Evolutionary conservation across 83 land plant species (phyloP), one percentile per base, ranked within the genome.

Genomic region (Picea mariana): DNA sequence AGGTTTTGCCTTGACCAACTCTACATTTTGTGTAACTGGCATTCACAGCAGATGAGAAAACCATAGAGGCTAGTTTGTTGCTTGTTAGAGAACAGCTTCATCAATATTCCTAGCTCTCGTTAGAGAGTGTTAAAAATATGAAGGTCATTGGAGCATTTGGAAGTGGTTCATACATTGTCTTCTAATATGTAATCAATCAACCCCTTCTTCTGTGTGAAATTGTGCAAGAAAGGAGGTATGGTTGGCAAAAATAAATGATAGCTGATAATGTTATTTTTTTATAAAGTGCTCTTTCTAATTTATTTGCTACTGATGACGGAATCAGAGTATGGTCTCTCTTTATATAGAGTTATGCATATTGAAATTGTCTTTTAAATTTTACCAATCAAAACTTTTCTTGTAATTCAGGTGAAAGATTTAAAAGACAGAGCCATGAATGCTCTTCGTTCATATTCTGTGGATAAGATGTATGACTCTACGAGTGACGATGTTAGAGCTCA

Each of bases 381-480:
- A 12, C 27, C 5, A 3, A 8, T 68, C 7, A 81, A 18, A 9
- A 61, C 62, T 34, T 60, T 38, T 79, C 67, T 34, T 79, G 40
- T 38, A 47, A 69, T 34, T 62, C 82, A 97, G 99, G 93, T 95
- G 16, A 97, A 97, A 87, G 95, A 93, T 78, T 58, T 92, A 86
- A 96, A 96, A 52, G 98, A 97, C 55, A 87, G 84, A 31, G 99
- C 99, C 66, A 95, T 95, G 99, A 85, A 67, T 72, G 63, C 92
- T 44, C 88, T 95, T 65, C 92, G 86, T 73, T 82, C 91, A 58
- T 97, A 91, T 83, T 81, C 66, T 15, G 75, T 79, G 11, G 88
- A 85, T 16, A 81, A 67, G 23, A 78, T 87, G 79, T 87, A 87
- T 69, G 86, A 84, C 34, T 61, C 84, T 44, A 81, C 83, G 77